phyloP scores from a whole-genome alignment of 257 asterid species.

The Solanum pinnatisectum region DNA sequence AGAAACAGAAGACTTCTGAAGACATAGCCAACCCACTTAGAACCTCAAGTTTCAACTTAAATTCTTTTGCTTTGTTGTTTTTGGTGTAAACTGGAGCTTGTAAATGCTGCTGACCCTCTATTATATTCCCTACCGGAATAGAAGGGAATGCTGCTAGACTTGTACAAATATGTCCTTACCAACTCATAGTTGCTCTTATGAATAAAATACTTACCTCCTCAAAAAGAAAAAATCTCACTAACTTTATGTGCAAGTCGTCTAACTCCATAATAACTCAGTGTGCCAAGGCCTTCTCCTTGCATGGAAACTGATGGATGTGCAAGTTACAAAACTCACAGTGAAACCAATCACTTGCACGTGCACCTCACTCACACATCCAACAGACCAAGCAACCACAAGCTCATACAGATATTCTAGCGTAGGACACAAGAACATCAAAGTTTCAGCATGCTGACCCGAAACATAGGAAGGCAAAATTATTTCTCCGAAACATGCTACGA shows the following conservation, averaged over 20 bases:
- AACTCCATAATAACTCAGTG: neutral
- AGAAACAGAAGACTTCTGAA: neutral
- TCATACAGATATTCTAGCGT: neutral
- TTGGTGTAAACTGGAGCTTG: neutral
- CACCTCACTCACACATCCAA: neutral
- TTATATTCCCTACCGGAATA: neutral
- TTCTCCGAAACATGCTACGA: neutral
- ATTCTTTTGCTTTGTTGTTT: neutral
- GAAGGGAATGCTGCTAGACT: neutral
- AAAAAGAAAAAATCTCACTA: neutral
- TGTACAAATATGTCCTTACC: neutral
- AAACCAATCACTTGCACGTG: neutral
- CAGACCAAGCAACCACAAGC: neutral
- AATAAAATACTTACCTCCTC: neutral
- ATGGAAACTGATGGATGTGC: neutral
- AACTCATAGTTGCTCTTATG: neutral
- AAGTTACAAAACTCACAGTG: neutral
- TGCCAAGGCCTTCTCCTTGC: neutral
- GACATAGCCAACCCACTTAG: neutral
- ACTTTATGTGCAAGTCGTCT: neutral
- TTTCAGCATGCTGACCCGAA: neutral
- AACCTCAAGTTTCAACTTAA: neutral
- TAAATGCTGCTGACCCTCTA: neutral
- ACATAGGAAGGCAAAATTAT: neutral
- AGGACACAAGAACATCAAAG: neutral